phyloP scores from a whole-genome alignment of 2,329 filamentous ascomycete genomes.

The Bipolaris zeicola region DNA sequence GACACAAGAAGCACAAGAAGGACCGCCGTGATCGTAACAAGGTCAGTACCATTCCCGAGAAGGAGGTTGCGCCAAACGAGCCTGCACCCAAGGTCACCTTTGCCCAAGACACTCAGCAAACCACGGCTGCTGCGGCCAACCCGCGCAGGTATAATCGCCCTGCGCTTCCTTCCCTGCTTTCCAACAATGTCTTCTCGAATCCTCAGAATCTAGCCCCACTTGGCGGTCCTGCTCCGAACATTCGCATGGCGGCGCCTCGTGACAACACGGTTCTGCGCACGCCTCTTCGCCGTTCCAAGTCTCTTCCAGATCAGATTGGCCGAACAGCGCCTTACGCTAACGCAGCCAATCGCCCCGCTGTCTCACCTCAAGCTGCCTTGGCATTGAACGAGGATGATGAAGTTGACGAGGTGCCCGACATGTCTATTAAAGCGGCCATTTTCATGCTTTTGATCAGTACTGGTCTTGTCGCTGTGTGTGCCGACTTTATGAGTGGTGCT shows the following conservation, averaged over 20 bases:
- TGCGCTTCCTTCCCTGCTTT: conserved; percentile 67
- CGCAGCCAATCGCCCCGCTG: conserved; percentile 25
- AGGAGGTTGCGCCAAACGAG: conserved; percentile 21
- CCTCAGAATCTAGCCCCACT: conserved; percentile 44
- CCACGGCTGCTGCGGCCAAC: conserved; percentile 52
- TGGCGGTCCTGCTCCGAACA: conserved; percentile 35
- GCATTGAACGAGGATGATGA: conserved; percentile 28
- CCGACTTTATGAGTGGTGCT: conserved; percentile 75
- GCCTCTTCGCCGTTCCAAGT: conserved; percentile 42
- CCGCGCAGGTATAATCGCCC: conserved; percentile 60
- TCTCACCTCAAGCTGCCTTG: conserved; percentile 28
- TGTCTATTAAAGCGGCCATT: conserved; percentile 63
- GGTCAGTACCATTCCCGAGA: conserved; percentile 32
- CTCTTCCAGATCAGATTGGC: conserved; percentile 46
- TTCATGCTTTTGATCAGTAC: conserved; percentile 62
- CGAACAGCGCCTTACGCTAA: conserved; percentile 27
- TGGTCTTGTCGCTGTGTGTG: conserved; percentile 64
- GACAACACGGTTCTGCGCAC: conserved; percentile 11
- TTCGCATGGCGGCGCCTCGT: conserved; percentile 41
- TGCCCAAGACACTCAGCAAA: conserved; percentile 41
- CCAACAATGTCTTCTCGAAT: conserved; percentile 71
- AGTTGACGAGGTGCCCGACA: conserved; percentile 46
- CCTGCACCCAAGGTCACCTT: conserved; percentile 47
- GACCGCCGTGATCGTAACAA: conserved; percentile 50
- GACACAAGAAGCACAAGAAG: conserved; percentile 55